Evolutionary conservation across 805 yeast genomes (phyloP).

Genomic region (Nakazawaea sp.): DNA sequence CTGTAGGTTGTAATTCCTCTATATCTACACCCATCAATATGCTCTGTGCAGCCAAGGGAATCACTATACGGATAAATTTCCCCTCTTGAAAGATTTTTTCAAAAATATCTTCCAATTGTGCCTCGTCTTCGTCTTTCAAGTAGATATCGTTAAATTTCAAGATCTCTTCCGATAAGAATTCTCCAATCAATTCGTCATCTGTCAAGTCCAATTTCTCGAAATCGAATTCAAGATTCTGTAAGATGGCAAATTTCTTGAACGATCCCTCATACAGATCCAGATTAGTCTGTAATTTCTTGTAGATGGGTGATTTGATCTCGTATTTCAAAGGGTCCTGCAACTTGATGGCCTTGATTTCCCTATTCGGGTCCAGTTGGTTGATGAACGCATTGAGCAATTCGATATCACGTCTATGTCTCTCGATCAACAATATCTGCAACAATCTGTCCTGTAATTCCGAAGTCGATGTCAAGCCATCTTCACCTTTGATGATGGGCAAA

Average conservation of each 20-base stretch:
- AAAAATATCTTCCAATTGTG: constrained; percentile 11
- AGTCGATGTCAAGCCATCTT: constrained; percentile 21
- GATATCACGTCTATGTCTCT: constrained; percentile 26
- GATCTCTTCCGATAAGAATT: constrained; percentile 22
- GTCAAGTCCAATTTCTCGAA: constrained; percentile 19
- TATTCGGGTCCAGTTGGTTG: constrained; percentile 9
- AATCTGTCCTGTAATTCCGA: constrained; percentile 26
- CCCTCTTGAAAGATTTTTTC: constrained; percentile 18
- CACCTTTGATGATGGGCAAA: not conserved
- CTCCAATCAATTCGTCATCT: constrained; percentile 17
- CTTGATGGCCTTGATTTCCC: constrained; percentile 16
- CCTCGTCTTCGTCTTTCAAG: not conserved
- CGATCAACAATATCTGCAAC: constrained; percentile 23
- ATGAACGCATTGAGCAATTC: constrained; percentile 17
- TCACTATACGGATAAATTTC: constrained; percentile 21
- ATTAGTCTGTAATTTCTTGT: constrained; percentile 14
- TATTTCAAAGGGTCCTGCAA: constrained; percentile 23
- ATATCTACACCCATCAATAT: constrained; percentile 16
- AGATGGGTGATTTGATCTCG: constrained; percentile 26
- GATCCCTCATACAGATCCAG: constrained; percentile 17
- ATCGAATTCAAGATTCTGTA: constrained; percentile 28
- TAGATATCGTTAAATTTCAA: constrained; percentile 17
- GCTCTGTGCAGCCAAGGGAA: constrained; percentile 29
- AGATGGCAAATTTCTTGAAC: constrained; percentile 24
- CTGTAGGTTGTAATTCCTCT: not conserved